phyloP scores from a whole-genome alignment of 345 rosid genomes.

The Ceriops zippeliana region DNA sequence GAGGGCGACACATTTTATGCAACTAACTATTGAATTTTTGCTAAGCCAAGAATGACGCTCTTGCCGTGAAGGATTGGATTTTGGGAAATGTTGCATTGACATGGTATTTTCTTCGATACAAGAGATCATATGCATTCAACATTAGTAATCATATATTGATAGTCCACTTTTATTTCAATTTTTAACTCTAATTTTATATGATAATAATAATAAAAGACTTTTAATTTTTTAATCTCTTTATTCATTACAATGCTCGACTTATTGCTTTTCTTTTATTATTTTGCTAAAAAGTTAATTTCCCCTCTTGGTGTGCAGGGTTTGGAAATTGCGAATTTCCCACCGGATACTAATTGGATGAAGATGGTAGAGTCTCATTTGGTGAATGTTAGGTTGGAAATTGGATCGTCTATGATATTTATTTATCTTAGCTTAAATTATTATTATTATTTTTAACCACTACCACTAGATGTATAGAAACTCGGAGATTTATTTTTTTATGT shows the following conservation, averaged over 20 bases:
- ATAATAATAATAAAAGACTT: no score
- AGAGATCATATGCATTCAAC: no score
- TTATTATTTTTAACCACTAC: neutral
- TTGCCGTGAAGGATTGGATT: no score
- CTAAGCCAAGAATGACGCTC: no score
- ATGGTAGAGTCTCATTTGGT: neutral
- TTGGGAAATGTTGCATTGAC: no score
- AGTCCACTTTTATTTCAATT: no score
- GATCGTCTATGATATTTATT: neutral
- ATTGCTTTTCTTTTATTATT: neutral
- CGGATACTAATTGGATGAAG: slow-evolving; percentile 9
- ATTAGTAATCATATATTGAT: no score
- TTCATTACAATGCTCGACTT: neutral
- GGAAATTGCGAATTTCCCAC: slow-evolving; percentile 27
- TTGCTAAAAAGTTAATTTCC: neutral
- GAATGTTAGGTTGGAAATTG: neutral
- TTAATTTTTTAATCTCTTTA: neutral
- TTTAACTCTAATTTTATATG: no score
- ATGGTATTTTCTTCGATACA: no score
- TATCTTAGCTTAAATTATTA: slow-evolving; percentile 12
- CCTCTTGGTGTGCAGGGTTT: slow-evolving; percentile 9
- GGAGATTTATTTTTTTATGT: neutral
- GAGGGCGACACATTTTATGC: no score
- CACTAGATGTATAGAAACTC: neutral
- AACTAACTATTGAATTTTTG: no score